Base-by-base conservation (phyloP, 2,329 filamentous ascomycete species). In the Paramyrothecium sp. region DNA sequence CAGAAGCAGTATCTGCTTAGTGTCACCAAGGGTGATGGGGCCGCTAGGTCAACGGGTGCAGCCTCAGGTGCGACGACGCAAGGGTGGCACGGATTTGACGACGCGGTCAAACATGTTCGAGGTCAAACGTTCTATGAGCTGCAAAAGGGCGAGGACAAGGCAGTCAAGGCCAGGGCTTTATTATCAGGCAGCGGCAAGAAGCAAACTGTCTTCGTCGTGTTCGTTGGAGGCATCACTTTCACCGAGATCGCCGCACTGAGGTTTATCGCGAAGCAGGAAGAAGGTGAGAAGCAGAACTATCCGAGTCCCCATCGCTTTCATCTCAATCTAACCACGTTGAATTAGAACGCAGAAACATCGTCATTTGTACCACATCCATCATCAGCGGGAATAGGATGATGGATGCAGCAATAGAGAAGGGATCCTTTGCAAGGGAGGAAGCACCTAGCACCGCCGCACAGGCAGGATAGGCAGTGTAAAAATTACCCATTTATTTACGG, bases 141-240 rank as follows among this genome's bases (percentile, higher is more conserved):
- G 47, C 95, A 99, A 70, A 94, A 91, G 67, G 93, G 93, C 2
- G 91, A 96, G 67, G 93, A 97, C 69, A 96, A 95, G 71, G 92
- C 93, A 1, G 87, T 94, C 33, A 93, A 94, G 67, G 94, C 94
- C 17, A 83, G 92, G 56, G 89, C 91, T 59, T 84, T 96, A 23
- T 78, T 99, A 44, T 91, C 91, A 51, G 91, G 92, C 1, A 91
- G 91, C 3, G 84, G 84, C 17, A 85, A 85, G 53, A 88, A 87
- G 71, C 96, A 97, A 78, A 94, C 90, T 0, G 89, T 96, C 1
- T 91, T 97, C 68, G 88, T 99, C n/a, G 96, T 98, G 65, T 98
- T 98, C 74, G 78, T 99, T 19, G 95, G 95, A n/a, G 96, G 95
- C 2, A 90, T 99, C 56, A 97, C 92, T 0, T 97, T 96, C 69